Evolutionary conservation across 345 rosid species (phyloP).

Genomic region (Heritiera littoralis): DNA sequence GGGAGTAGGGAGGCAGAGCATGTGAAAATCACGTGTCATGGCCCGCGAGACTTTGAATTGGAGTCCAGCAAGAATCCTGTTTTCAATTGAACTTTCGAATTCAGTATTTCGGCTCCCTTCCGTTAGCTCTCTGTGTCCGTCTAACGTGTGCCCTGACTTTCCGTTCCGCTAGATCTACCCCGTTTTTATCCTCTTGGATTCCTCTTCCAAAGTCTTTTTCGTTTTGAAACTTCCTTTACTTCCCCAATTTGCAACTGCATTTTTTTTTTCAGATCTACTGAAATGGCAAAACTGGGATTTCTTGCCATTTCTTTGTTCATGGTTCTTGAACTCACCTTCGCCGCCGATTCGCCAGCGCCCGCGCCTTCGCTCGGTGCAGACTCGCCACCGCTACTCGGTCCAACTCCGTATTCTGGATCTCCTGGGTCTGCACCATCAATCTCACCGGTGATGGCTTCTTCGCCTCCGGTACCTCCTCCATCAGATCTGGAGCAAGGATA

Average conservation of each 20-base stretch:
- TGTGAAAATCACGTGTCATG: conserved; percentile 14
- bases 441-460: conserved; percentile 33
- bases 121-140: no score
- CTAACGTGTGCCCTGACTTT: neutral
- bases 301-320: conserved; percentile 6
- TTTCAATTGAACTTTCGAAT: no score
- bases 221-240: neutral
- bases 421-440: conserved; percentile 37
- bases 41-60: neutral
- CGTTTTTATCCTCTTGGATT: neutral
- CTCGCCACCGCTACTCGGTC: conserved; percentile 21
- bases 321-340: conserved; percentile 18
- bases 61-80: neutral
- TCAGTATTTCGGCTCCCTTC: no score
- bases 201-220: neutral
- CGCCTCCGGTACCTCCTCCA: conserved; percentile 14
- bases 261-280: neutral
- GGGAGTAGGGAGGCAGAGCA: neutral
- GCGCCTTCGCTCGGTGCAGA: conserved; percentile 27
- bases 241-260: neutral
- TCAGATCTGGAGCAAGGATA: conserved; percentile 21
- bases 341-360: conserved; percentile 20
- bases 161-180: conserved; percentile 10
- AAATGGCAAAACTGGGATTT: conserved; percentile 21
- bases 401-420: conserved; percentile 18